phyloP scores from a whole-genome alignment of 2,329 filamentous ascomycete species.

The Sporothrix schenckii region DNA sequence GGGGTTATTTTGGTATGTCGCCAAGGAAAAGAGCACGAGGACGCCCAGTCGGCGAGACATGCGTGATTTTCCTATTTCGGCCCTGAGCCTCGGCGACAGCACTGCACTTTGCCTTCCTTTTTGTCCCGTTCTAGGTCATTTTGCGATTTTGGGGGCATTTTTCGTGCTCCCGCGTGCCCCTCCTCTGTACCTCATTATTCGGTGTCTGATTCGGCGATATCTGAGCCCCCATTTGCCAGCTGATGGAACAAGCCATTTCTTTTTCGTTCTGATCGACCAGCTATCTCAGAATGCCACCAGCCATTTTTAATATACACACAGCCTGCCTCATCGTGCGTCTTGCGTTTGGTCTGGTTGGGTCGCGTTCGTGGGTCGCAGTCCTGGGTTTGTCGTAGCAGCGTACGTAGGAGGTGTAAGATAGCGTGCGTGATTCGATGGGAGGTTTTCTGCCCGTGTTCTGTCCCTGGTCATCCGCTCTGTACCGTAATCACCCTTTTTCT shows the following conservation, averaged over 20 bases:
- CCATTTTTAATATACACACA: slow-evolving; percentile 9
- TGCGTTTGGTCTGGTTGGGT: neutral
- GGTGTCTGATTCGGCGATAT: neutral
- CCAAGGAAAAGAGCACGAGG: neutral
- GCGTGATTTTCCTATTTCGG: slow-evolving; percentile 27
- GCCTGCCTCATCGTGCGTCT: neutral
- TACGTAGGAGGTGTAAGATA: neutral
- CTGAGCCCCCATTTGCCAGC: neutral
- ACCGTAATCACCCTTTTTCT: slow-evolving; percentile 13
- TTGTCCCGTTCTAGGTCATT: slow-evolving; percentile 25
- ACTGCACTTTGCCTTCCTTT: slow-evolving; percentile 24
- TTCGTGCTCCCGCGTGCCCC: too few species aligned
- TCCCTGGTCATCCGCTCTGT: slow-evolving; percentile 1
- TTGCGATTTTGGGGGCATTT: neutral
- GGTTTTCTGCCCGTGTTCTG: neutral
- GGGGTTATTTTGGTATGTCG: neutral
- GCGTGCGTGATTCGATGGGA: neutral
- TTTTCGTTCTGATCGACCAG: slow-evolving; percentile 5
- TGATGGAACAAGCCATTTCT: neutral
- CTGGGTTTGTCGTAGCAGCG: slow-evolving; percentile 17
- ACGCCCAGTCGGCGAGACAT: neutral
- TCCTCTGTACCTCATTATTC: neutral
- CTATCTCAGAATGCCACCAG: slow-evolving; percentile 8
- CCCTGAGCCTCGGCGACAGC: slow-evolving; percentile 25
- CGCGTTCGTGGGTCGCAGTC: neutral